Base-by-base conservation (phyloP, 2,329 filamentous ascomycete genomes). In the Penicillium oxalicum region DNA sequence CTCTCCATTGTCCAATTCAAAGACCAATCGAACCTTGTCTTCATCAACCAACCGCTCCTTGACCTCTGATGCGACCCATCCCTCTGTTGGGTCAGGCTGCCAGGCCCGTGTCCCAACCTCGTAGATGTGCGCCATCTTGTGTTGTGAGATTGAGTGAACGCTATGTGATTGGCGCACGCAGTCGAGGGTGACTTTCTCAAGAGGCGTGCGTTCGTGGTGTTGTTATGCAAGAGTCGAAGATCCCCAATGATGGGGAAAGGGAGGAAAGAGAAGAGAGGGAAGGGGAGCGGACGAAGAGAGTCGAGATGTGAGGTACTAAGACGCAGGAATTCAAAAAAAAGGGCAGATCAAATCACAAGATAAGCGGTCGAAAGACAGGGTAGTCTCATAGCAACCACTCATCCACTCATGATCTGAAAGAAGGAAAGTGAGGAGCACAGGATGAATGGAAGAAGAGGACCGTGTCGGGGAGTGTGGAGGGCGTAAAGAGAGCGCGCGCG, bases 61-160 rank as follows among this genome's bases (percentile, higher is more conserved):
- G 62, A 98, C 87, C 78, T 97, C 91, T 40, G 93, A 96, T 68
- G 91, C 87, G 70, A 98, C 83, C 91, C 93, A 98, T 74, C 93
- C 93, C 74, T 98, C 91, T 53, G 88, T 88, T 70, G 82, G 77
- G 77, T 98, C 93, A 63, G 93, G 91, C 81, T 97, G 93, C 93
- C 93, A 98, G 69, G 91, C 93, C 81, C 89, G 84, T 65, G 91
- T 97, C 68, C 91, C 93, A 67, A 96, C 83, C 79, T 97, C 91
- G 76, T 94, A 97, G 69, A 82, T 88, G 74, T 94, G 87, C 77
- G 89, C 88, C 91, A 95, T 95, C 73, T 38, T 27, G 8, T 26
- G 32, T 39, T 27, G 41, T 45, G 7, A 34, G 47, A 51, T 42
- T 39, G 33, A 33, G 49, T 9, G 18, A 34, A 37, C 40, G 18